Evolutionary conservation across 306 rosid species (phyloP), one percentile per base, ranked within the genome.

Genomic region (Citrullus mucosospermus): DNA sequence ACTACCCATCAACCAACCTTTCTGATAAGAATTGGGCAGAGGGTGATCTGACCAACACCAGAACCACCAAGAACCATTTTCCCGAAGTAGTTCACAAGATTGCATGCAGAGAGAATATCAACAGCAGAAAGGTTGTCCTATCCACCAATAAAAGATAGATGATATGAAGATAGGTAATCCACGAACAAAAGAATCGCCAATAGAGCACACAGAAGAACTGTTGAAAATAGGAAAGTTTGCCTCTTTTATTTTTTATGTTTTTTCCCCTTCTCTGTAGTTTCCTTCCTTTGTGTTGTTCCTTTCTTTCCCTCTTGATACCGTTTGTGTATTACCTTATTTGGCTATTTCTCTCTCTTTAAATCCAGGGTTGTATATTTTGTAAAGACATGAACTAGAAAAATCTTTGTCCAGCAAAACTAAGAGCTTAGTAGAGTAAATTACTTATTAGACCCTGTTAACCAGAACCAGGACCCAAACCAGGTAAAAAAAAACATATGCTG

Each of bases 51-150:
- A 84, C 98, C 98, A 76, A 95, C 98, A 82, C 98, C 98, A 86
- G 97, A 91, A 85, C 98, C 98, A 63, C 93, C 97, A 71, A 95
- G 97, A 82, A 84, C 93, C 84, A 93, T 89, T 89, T 95, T 95
- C 76, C 98, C 98, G 79, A 95, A 95, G 85, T 95, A 95, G 91
- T 92, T 92, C 85, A 95, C 96, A 78, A 95, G 93, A 85, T 95
- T 95, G 90, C 98, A 95, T 4, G 97, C 91, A 14, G 98, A 95
- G 84, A 95, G 97, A 84, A 95, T 95, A 83, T 95, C 98, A 72
- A 95, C 97, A n/a, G 93, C 97, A 51, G 98, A 95, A 79, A 95
- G 98, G 87, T 95, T 95, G 89, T 95, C 98, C 98, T 94, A 93
- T 78, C 18, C 82, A 88, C 90, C 41, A 79, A 78, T 81, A 81